phyloP scores from a whole-genome alignment of 257 asterid species.

The Catharanthus roseus region DNA sequence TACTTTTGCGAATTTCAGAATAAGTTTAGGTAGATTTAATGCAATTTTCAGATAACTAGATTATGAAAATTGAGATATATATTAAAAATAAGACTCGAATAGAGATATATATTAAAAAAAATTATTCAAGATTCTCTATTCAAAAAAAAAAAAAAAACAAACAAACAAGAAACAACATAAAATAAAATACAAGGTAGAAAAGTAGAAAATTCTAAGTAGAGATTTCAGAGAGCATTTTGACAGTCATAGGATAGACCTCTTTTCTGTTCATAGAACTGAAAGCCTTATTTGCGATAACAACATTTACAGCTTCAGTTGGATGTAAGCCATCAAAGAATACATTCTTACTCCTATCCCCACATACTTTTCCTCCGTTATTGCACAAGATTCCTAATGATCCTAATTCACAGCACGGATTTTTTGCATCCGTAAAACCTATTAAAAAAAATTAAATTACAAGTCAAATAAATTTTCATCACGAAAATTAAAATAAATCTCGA shows the following conservation, averaged over 20 bases:
- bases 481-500: no score
- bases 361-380: conserved; percentile 47
- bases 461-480: no score
- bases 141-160: neutral
- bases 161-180: no score
- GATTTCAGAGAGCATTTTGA: conserved; percentile 33
- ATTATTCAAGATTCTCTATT: no score
- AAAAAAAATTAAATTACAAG: no score
- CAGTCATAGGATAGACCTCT: conserved; percentile 62
- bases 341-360: conserved; percentile 34
- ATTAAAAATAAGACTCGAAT: no score
- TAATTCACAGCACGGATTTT: conserved; percentile 52
- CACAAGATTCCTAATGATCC: conserved; percentile 37
- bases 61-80: no score
- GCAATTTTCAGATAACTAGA: no score
- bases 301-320: conserved; percentile 68
- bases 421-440: conserved; percentile 43
- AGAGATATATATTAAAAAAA: no score
- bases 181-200: no score
- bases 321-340: conserved; percentile 71
- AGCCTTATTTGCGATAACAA: conserved; percentile 51
- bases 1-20: no score
- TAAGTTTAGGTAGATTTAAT: no score
- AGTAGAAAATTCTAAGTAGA: conserved; percentile 1
- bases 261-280: conserved; percentile 24